Evolutionary conservation across 768 basidiomycete species (phyloP).

Genomic region (Leccinum longicurvipes): DNA sequence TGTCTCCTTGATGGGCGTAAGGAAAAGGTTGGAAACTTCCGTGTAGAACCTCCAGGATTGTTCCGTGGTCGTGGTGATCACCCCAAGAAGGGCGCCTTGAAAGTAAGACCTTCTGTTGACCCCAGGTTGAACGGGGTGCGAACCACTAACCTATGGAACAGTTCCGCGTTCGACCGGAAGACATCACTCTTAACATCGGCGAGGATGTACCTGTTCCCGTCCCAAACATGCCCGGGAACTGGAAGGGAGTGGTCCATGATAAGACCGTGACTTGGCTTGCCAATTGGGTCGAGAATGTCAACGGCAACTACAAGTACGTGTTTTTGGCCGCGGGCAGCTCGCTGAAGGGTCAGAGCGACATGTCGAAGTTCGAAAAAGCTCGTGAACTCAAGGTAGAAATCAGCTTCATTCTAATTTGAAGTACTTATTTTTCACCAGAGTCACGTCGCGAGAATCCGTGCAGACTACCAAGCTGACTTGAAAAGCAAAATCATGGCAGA

Average conservation of each 20-base stretch:
- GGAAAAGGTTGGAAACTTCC: conserved; percentile 98
- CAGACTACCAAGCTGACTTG: conserved; percentile 82
- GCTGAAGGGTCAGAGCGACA: conserved; percentile 96
- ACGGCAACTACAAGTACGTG: conserved; percentile 93
- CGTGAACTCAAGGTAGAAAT: conserved; percentile 81
- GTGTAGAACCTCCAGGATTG: conserved; percentile 96
- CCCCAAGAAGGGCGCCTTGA: conserved; percentile 93
- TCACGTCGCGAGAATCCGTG: conserved; percentile 86
- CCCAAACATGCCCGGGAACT: conserved; percentile 90
- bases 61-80: conserved; percentile 98
- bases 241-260: conserved; percentile 87
- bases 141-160: conserved; percentile 31
- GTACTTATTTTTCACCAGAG: conserved; percentile 46
- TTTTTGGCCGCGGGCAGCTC: conserved; percentile 97
- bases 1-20: conserved; percentile 94
- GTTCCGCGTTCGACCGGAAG: conserved; percentile 89
- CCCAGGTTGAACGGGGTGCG: neutral
- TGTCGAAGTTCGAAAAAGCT: conserved; percentile 97
- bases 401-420: neutral
- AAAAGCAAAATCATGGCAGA: conserved; percentile 91
- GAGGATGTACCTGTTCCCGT: conserved; percentile 66
- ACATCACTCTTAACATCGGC: conserved; percentile 95
- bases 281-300: conserved; percentile 98
- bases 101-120: conserved; percentile 48
- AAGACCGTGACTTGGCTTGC: conserved; percentile 99